A percentile compares a stretch with the other conserved stretches of the same genome.
Evolutionary conservation across 2,329 filamentous ascomycete species (phyloP).

Genomic region (Xylariaceae sp.): DNA sequence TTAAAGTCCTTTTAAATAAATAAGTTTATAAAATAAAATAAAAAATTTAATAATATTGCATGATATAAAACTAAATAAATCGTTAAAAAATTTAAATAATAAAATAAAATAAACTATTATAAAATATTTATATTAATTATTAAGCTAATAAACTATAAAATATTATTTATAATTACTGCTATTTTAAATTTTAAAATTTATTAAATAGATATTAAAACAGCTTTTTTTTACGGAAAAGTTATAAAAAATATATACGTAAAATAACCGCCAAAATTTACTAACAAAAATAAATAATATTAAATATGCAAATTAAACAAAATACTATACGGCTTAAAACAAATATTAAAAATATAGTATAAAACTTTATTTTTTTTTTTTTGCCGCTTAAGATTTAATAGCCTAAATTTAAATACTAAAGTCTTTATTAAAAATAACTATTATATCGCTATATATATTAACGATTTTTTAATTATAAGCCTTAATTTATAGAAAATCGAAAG

Average conservation of each 20-base stretch:
- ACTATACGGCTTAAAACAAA: conserved; percentile 6
- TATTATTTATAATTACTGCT: conserved; percentile 4
- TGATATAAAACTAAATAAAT: conserved; percentile 8
- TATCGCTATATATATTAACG: conserved; percentile 11
- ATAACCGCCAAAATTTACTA: not conserved
- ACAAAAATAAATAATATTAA: not conserved
- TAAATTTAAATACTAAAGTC: not conserved
- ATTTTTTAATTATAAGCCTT: conserved; percentile 7
- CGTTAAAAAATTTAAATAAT: conserved; percentile 8
- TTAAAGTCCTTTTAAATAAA: conserved; percentile 5
- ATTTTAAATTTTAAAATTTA: no score
- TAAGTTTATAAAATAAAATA: conserved; percentile 10
- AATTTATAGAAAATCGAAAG: conserved; percentile 6
- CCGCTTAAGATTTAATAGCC: not conserved
- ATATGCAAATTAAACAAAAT: conserved; percentile 3
- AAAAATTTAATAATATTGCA: conserved; percentile 4
- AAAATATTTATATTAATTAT: conserved; percentile 9
- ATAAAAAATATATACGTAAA: no score
- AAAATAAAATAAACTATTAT: conserved; percentile 4
- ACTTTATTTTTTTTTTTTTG: conserved; percentile 1
- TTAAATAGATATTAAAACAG: no score
- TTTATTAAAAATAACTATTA: conserved; percentile 6
- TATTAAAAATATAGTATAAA: conserved; percentile 4
- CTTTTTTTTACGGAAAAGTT: no score
- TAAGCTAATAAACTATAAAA: conserved; percentile 8